Evolutionary conservation across 2,329 filamentous ascomycete genomes (phyloP).

Genomic region (Ascochyta koolunga): DNA sequence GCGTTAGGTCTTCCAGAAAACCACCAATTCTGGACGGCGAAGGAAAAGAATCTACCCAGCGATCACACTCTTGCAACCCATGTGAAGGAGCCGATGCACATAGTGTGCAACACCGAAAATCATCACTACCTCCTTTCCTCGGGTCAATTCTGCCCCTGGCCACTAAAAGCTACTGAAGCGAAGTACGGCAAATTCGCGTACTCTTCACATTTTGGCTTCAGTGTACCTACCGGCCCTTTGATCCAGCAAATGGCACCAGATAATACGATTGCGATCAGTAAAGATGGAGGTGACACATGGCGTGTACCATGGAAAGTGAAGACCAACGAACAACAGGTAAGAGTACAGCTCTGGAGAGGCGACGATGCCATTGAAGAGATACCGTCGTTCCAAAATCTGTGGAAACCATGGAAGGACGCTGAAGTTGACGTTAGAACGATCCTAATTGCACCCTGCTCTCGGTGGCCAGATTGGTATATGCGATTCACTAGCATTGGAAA

Average conservation of each 20-base stretch:
- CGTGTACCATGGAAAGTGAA: conserved; percentile 45
- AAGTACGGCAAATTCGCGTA: conserved; percentile 47
- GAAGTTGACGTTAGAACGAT: conserved; percentile 30
- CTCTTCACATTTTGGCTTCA: conserved; percentile 46
- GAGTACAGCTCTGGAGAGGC: neutral
- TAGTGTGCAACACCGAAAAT: conserved; percentile 50
- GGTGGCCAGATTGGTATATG: conserved; percentile 42
- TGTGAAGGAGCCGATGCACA: conserved; percentile 49
- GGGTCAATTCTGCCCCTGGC: conserved; percentile 46
- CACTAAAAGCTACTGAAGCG: conserved; percentile 44
- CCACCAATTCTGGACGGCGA: conserved; percentile 55
- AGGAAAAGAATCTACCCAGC: conserved; percentile 48
- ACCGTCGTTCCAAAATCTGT: conserved; percentile 24
- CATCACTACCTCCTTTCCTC: conserved; percentile 42
- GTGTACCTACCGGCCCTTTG: conserved; percentile 48
- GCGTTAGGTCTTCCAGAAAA: conserved; percentile 45
- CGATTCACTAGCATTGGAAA: conserved; percentile 30
- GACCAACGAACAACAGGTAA: neutral
- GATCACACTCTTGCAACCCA: neutral
- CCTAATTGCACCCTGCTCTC: conserved; percentile 30
- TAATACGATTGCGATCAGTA: conserved; percentile 47
- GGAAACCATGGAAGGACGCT: conserved; percentile 41
- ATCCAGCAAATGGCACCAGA: conserved; percentile 52
- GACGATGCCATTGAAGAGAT: conserved; percentile 12
- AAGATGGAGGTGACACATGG: conserved; percentile 50